These are phyloP conservation scores for Ophiocordyceps camponoti-saundersi DNA, from an alignment of 2,329 filamentous ascomycete species.

Conservation along the genomic window DNA sequence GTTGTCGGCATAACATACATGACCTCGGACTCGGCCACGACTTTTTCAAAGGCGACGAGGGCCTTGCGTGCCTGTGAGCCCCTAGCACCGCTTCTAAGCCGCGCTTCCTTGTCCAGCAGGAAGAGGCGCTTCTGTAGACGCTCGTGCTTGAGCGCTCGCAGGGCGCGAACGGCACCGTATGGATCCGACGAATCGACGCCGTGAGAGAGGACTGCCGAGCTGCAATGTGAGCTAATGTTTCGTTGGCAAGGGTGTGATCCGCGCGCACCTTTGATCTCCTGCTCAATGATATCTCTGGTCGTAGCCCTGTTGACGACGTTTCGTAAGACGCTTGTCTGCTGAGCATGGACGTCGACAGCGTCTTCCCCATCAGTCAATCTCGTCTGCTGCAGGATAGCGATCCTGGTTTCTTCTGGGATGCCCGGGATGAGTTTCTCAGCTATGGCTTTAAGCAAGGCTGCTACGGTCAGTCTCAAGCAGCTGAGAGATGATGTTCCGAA, in stretches of 20 bases:
- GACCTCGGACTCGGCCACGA: slow-evolving; percentile 37
- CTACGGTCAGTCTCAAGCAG: background rate
- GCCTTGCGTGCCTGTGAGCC: slow-evolving; percentile 64
- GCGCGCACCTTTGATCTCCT: slow-evolving; percentile 38
- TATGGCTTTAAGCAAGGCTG: slow-evolving; percentile 57
- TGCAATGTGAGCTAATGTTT: slow-evolving; percentile 5
- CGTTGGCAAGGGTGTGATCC: background rate
- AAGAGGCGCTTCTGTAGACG: slow-evolving; percentile 47
- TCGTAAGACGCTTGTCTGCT: slow-evolving; percentile 36
- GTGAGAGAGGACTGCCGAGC: slow-evolving; percentile 30
- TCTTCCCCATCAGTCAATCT: slow-evolving; percentile 16
- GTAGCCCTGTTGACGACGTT: slow-evolving; percentile 48
- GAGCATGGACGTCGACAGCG: slow-evolving; percentile 1
- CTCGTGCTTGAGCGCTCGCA: slow-evolving; percentile 45
- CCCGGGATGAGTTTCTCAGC: slow-evolving; percentile 66
- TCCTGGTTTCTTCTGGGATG: slow-evolving; percentile 46
- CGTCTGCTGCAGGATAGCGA: slow-evolving; percentile 56
- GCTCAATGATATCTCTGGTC: slow-evolving; percentile 36
- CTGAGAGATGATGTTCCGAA: too few species aligned
- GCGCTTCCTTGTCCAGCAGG: slow-evolving; percentile 55
- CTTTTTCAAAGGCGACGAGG: slow-evolving; percentile 50
- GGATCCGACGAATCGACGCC: slow-evolving; percentile 41
- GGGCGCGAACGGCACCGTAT: slow-evolving; percentile 38
- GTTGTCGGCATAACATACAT: slow-evolving; percentile 20
- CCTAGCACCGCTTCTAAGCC: slow-evolving; percentile 55